phyloP scores from a whole-genome alignment of 306 rosid genomes.

The Trifolium dubium region DNA sequence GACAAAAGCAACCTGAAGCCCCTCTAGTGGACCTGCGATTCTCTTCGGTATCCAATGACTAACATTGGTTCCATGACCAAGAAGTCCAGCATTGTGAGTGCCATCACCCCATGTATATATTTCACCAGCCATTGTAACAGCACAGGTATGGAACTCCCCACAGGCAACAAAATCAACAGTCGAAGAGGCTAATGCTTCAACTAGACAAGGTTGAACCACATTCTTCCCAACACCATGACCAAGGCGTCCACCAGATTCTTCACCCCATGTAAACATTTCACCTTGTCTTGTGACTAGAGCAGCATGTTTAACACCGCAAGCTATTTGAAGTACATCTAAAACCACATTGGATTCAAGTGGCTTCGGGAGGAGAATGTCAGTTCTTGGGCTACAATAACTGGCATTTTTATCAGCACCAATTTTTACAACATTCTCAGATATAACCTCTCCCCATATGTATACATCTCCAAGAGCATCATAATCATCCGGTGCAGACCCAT shows the following conservation, averaged over 20 bases:
- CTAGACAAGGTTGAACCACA: constrained; percentile 78
- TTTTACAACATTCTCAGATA: constrained; percentile 78
- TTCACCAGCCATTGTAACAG: constrained; percentile 92
- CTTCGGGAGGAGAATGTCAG: constrained; percentile 91
- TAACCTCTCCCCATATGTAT: constrained; percentile 94
- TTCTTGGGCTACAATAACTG: constrained; percentile 59
- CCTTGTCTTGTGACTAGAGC: constrained; percentile 97
- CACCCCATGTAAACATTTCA: constrained; percentile 97
- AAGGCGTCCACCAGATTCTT: constrained; percentile 99
- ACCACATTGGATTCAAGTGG: constrained; percentile 89
- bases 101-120: constrained; percentile 99
- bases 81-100: constrained; percentile 94
- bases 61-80: constrained; percentile 90
- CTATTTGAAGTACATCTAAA: constrained; percentile 87
- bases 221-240: constrained; percentile 98
- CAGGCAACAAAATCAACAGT: constrained; percentile 88
- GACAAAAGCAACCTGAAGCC: constrained; percentile 86
- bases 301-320: constrained; percentile 95
- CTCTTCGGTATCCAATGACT: constrained; percentile 99
- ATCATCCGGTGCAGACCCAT: constrained; percentile 96
- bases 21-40: constrained; percentile 91
- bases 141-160: constrained; percentile 98
- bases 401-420: constrained; percentile 76
- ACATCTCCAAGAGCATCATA: constrained; percentile 97
- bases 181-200: constrained; percentile 78